Conservation (phyloP, 78 protist genomes). For the Emiliania huxleyi region DNA sequence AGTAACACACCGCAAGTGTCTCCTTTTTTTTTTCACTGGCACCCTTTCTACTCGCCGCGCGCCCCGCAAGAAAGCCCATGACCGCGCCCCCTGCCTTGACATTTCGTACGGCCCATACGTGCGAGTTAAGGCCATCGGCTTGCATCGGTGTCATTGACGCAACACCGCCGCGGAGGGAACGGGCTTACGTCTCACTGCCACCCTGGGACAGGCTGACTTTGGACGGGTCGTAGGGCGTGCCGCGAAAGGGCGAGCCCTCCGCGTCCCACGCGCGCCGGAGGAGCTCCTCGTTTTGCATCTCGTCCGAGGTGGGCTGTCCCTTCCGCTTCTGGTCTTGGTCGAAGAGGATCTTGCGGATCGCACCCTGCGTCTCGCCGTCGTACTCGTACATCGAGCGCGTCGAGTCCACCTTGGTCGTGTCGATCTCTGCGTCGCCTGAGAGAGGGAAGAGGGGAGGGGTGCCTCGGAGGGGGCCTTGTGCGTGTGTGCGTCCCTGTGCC, state of each 20-base stretch:
- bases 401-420: slow-evolving; percentile 28
- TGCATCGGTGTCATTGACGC: too few species aligned
- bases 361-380: slow-evolving; percentile 28
- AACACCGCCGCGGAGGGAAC: too few species aligned
- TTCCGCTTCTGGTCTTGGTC: slow-evolving; percentile 10
- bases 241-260: slow-evolving; percentile 7
- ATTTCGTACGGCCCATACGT: too few species aligned
- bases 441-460: too few species aligned
- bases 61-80: too few species aligned
- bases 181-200: too few species aligned
- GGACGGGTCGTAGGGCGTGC: neutral
- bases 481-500: neutral
- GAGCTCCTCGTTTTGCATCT: neutral
- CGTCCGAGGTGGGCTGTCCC: slow-evolving; percentile 11
- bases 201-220: too few species aligned
- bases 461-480: neutral
- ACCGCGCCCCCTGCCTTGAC: too few species aligned
- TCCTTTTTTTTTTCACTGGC: too few species aligned
- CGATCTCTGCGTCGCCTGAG: neutral
- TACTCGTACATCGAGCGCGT: neutral
- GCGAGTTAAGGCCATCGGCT: too few species aligned
- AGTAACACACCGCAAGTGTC: too few species aligned
- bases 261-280: slow-evolving; percentile 12
- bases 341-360: slow-evolving; percentile 29
- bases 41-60: too few species aligned